These are phyloP conservation scores for Ceratopteris richardii DNA, from an alignment of 75 land plant genomes.

Conservation along the genomic window DNA sequence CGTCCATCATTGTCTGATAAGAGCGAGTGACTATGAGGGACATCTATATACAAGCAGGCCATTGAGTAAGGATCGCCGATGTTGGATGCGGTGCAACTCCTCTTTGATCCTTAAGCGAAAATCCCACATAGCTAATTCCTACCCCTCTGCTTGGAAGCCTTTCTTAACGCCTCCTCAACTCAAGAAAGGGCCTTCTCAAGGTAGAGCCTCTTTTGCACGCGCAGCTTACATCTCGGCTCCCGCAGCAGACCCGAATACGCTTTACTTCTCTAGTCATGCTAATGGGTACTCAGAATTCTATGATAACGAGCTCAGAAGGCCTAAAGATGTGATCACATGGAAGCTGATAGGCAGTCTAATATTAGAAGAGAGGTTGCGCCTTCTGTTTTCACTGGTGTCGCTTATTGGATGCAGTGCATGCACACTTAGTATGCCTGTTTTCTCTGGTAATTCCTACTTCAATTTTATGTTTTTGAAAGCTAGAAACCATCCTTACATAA, in stretches of 20 bases:
- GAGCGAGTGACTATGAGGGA: too few species aligned
- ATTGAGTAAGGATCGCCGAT: too few species aligned
- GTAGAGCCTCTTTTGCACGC: not conserved
- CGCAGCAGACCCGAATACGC: slow-evolving; percentile 39
- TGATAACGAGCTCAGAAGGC: slow-evolving; percentile 7
- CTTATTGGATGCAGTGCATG: slow-evolving; percentile 66
- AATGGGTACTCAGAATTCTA: not conserved
- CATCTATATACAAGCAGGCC: too few species aligned
- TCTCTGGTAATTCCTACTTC: slow-evolving; percentile 43
- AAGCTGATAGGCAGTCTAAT: slow-evolving; percentile 46
- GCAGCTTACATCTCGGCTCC: slow-evolving; percentile 63
- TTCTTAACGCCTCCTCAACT: too few species aligned
- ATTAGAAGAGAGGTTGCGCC: slow-evolving; percentile 51
- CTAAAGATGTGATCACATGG: slow-evolving; percentile 43
- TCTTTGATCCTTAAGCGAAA: too few species aligned
- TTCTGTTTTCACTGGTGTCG: slow-evolving; percentile 33
- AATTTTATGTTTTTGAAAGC: not conserved
- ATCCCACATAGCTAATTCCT: too few species aligned
- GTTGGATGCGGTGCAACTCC: too few species aligned
- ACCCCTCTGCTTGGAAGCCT: too few species aligned
- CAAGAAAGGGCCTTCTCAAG: too few species aligned
- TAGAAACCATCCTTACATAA: not conserved
- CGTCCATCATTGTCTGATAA: too few species aligned
- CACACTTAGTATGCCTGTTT: slow-evolving; percentile 94
- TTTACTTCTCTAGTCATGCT: slow-evolving; percentile 11